Evolutionary conservation across 305 asterid species (phyloP).

Genomic region (Fraxinus platypoda): DNA sequence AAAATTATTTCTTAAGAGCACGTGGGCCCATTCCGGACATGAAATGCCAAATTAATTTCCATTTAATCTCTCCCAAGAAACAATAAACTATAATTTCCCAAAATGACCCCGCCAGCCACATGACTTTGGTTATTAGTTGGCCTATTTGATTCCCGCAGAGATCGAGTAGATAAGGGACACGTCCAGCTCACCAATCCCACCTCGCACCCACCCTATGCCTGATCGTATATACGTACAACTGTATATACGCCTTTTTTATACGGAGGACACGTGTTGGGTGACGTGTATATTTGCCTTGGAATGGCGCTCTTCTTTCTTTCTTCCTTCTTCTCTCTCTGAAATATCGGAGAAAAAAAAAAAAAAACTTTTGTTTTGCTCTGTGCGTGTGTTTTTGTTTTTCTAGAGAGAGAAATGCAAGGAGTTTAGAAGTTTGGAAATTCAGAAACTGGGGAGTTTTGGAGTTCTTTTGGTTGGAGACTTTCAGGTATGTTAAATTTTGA

Average conservation of each 20-base stretch:
- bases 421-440: neutral
- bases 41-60: conserved; percentile 27
- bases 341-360: neutral
- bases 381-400: neutral
- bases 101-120: conserved; percentile 42
- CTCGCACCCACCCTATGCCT: neutral
- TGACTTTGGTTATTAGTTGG: conserved; percentile 33
- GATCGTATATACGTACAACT: neutral
- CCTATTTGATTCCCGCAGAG: conserved; percentile 26
- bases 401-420: neutral
- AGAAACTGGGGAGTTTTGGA: neutral
- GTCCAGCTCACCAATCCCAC: conserved; percentile 37
- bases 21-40: conserved; percentile 36
- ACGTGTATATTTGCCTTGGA: conserved; percentile 43
- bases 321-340: neutral
- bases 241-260: conserved; percentile 7
- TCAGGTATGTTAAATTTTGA: neutral
- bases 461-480: neutral
- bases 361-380: neutral
- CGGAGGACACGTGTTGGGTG: conserved; percentile 44
- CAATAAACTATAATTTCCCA: neutral
- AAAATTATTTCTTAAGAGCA: neutral
- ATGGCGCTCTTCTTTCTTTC: conserved; percentile 29
- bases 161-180: conserved; percentile 22
- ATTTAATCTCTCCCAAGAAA: conserved; percentile 13